Conservation (phyloP, 169 alveolate species). For the Plasmodium vinckei region DNA sequence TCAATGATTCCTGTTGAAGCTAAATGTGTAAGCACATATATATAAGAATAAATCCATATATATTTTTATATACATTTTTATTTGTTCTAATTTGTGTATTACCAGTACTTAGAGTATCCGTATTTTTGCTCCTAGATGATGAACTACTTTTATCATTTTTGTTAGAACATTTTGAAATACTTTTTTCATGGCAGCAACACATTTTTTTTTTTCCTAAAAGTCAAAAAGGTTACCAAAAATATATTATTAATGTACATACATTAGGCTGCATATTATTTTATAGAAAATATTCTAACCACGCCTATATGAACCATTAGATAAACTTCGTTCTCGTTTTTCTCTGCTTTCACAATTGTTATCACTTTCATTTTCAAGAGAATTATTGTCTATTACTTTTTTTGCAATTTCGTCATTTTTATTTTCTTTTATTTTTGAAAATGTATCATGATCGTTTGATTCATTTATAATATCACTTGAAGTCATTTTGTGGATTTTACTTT, state of each 20-base stretch:
- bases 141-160: constrained; percentile 35
- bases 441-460: constrained; percentile 34
- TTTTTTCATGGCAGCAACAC: constrained; percentile 43
- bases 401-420: constrained; percentile 21
- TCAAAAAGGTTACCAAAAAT: neutral
- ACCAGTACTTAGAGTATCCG: constrained; percentile 63
- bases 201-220: constrained; percentile 36
- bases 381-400: constrained; percentile 24
- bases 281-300: constrained; percentile 19
- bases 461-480: constrained; percentile 9
- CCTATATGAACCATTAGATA: constrained; percentile 28
- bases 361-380: constrained; percentile 19
- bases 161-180: constrained; percentile 28
- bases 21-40: neutral
- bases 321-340: constrained; percentile 70
- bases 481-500: constrained; percentile 30
- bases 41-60: neutral
- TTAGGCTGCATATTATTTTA: neutral
- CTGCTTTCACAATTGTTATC: constrained; percentile 45
- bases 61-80: neutral
- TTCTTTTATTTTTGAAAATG: constrained; percentile 5
- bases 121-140: constrained; percentile 23
- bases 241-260: constrained; percentile 11
- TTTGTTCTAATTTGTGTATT: neutral
- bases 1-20: constrained; percentile 74